phyloP scores from a whole-genome alignment of 805 yeast species.

The Debaryomyces maramus region DNA sequence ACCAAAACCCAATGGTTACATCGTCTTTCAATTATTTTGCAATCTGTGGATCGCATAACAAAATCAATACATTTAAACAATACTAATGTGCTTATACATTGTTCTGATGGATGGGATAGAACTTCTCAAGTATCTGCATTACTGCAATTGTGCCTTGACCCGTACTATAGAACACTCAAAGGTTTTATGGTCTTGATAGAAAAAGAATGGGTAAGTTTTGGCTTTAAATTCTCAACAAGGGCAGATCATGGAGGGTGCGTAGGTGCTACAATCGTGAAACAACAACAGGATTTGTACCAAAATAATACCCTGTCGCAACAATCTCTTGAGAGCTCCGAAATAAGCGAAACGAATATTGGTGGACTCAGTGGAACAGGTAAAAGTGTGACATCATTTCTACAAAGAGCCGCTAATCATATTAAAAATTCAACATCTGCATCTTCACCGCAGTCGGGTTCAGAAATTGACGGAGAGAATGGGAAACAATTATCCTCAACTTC shows the following conservation, averaged over 20 bases:
- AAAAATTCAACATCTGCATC: constrained; percentile 37
- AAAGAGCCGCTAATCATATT: constrained; percentile 42
- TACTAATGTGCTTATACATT: constrained; percentile 83
- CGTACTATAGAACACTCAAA: constrained; percentile 80
- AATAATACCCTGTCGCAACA: constrained; percentile 2
- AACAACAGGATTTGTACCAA: constrained; percentile 10
- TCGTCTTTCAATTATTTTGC: constrained; percentile 64
- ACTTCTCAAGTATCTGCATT: constrained; percentile 87
- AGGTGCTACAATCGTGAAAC: constrained; percentile 35
- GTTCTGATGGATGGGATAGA: constrained; percentile 99
- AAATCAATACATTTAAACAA: constrained; percentile 81
- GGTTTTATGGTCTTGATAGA: constrained; percentile 87
- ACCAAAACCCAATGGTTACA: constrained; percentile 77
- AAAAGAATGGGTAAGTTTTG: constrained; percentile 95
- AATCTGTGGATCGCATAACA: constrained; percentile 73
- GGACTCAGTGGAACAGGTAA: constrained; percentile 21
- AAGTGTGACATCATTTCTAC: constrained; percentile 37
- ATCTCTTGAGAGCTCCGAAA: constrained; percentile 10
- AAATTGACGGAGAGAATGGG: constrained; percentile 25
- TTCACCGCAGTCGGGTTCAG: constrained; percentile 12
- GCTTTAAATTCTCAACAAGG: constrained; percentile 84
- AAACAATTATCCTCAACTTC: constrained; percentile 28
- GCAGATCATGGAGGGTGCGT: constrained; percentile 68
- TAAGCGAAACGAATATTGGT: constrained; percentile 3
- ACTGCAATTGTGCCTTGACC: constrained; percentile 85